Percentiles rank a stretch among this genome's conserved stretches.
Conservation (phyloP, 2,329 filamentous ascomycete species). For the Aspergillus fumigatus region DNA sequence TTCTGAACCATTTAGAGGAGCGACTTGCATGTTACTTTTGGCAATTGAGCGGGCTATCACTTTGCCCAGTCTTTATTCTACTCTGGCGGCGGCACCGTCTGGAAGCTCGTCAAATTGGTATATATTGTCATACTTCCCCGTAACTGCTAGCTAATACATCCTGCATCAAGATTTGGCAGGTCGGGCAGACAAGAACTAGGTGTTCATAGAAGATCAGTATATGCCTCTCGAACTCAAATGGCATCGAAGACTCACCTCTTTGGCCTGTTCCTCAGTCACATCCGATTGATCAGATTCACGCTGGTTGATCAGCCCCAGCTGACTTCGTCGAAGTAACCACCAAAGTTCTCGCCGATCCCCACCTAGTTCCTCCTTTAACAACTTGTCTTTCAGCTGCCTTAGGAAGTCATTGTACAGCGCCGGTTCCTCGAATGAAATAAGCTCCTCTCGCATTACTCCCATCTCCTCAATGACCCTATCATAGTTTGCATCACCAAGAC, state of each 20-base stretch:
- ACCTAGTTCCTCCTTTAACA: slow-evolving; percentile 65
- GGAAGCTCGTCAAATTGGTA: not conserved
- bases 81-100: not conserved
- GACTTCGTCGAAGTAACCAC: slow-evolving; percentile 64
- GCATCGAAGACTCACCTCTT: slow-evolving; percentile 38
- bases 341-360: slow-evolving; percentile 80
- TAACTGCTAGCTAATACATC: not conserved
- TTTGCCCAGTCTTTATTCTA: not conserved
- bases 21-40: not conserved
- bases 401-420: slow-evolving; percentile 72
- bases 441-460: slow-evolving; percentile 70
- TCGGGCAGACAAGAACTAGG: slow-evolving; percentile 4
- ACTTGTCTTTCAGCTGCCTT: slow-evolving; percentile 63
- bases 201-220: not conserved
- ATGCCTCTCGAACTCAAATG: not conserved
- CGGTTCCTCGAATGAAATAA: slow-evolving; percentile 71
- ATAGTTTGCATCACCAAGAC: slow-evolving; percentile 72
- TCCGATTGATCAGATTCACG: slow-evolving; percentile 59
- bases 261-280: slow-evolving; percentile 67
- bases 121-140: not conserved
- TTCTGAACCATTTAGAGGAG: not conserved
- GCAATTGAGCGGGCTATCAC: not conserved
- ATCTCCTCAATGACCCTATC: slow-evolving; percentile 70
- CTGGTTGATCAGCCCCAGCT: slow-evolving; percentile 68
- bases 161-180: not conserved